phyloP scores from a whole-genome alignment of 352 stramenopile genomes.

The Blastocystis sp. region DNA sequence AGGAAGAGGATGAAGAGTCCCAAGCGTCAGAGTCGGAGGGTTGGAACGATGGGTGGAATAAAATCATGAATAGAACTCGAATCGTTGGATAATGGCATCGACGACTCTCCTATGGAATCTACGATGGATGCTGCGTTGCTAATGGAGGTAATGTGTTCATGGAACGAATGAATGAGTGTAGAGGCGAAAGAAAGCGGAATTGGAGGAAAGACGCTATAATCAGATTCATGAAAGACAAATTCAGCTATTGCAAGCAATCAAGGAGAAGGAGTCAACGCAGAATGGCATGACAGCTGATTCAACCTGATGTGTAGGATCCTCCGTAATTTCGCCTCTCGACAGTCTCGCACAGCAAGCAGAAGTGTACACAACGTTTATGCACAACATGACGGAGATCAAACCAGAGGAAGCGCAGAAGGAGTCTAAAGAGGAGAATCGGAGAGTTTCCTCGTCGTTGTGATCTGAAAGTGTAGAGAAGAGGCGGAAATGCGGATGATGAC shows the following conservation, averaged over 20 bases:
- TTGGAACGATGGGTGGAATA: too few species aligned
- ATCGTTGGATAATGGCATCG: too few species aligned
- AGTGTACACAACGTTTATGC: slow-evolving; percentile 21
- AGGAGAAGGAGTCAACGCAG: slow-evolving; percentile 6
- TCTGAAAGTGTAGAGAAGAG: too few species aligned
- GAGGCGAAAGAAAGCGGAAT: not conserved
- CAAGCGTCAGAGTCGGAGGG: not conserved
- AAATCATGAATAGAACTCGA: too few species aligned
- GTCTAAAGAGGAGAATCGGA: too few species aligned
- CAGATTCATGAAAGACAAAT: slow-evolving; percentile 12
- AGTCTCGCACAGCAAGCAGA: slow-evolving; percentile 23
- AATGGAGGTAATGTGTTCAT: too few species aligned
- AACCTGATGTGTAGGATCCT: not conserved
- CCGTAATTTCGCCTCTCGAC: not conserved
- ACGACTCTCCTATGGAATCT: too few species aligned
- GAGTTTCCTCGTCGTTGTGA: too few species aligned
- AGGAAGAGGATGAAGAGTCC: not conserved
- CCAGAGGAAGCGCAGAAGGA: too few species aligned
- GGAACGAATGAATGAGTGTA: not conserved
- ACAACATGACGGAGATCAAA: not conserved
- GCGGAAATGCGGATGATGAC: not conserved
- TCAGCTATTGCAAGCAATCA: not conserved
- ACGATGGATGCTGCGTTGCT: too few species aligned
- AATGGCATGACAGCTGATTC: not conserved
- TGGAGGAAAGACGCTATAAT: not conserved